Evolutionary conservation across 192 early-diverging fungal genomes (phyloP).

Genomic region (Linnemannia exigua): DNA sequence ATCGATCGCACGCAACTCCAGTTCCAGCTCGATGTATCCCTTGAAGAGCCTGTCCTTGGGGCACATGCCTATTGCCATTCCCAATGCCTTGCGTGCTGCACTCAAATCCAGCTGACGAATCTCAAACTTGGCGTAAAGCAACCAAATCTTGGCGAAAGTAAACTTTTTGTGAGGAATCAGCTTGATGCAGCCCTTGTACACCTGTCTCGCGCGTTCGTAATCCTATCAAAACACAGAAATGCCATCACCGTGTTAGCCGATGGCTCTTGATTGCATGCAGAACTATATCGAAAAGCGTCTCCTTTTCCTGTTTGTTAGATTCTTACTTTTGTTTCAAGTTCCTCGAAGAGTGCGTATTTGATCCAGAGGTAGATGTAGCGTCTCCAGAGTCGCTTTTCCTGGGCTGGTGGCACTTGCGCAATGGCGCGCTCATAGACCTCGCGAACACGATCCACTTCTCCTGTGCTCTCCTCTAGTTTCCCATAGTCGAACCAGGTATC

Average conservation of each 20-base stretch:
- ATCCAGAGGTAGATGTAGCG: constrained; percentile 99
- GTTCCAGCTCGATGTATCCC: constrained; percentile 97
- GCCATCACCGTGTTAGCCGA: neutral
- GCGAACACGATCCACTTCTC: constrained; percentile 81
- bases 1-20: constrained; percentile 93
- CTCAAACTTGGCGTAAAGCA: constrained; percentile 94
- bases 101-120: constrained; percentile 81
- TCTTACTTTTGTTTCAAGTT: constrained; percentile 78
- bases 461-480: constrained; percentile 86
- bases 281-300: neutral
- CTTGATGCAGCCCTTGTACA: constrained; percentile 87
- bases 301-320: neutral
- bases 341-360: constrained; percentile 97
- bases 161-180: constrained; percentile 94
- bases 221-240: constrained; percentile 65
- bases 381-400: constrained; percentile 95
- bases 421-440: constrained; percentile 98
- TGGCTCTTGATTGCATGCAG: neutral
- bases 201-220: constrained; percentile 80
- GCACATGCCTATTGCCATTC: constrained; percentile 77
- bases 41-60: constrained; percentile 95
- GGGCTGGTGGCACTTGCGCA: constrained; percentile 84
- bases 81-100: constrained; percentile 84
- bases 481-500: constrained; percentile 99
- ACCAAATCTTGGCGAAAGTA: constrained; percentile 99